Evolutionary conservation across 257 asterid species (phyloP), one percentile per base, ranked within the genome.

Genomic region (Vinca minor): DNA sequence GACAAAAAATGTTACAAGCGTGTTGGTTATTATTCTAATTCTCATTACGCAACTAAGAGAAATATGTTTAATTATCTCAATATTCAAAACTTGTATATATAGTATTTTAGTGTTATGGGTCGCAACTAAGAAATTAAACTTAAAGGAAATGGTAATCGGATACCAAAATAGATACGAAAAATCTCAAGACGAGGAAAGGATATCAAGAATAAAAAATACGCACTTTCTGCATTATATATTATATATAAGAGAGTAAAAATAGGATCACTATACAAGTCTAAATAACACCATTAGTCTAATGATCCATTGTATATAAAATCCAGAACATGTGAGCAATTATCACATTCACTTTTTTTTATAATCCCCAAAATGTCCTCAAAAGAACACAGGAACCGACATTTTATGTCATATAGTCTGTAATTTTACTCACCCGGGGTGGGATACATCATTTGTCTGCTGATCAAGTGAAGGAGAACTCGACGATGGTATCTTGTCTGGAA

Each of bases 401-500:
- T 28, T 29, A 14, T 29, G 15, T 14, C 6, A 54, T 71, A 42
- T 14, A 49, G 57, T 23, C 56, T 8, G 31, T 45, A 62, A 69
- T 58, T 58, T 66, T 70, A 62, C 91, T 79, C 83, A 89, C 97
- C 91, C 97, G 17, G 86, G 54, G 64, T 84, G 87, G 64, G 95
- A 73, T 54, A 35, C 79, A 60, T 89, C 99, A 69, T 83, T 63
- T 59, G 94, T 64, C 66, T 78, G 97, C 76, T 79, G 91, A 69
- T 92, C 96, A n/a, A n/a, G n/a, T 65, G 63, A 64, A 68, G 90
- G 84, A 50, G 89, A 78, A 76, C 82, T 65, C 65, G 95, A 74
- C 62, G 95, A 75, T 17, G 88, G 85, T 42, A 79, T 68, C 78
- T 93, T 93, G 56, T 93, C 99, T 0, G 94, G 95, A 63, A 87